These are phyloP conservation scores for Heliosperma pusillum DNA, from an alignment of 148 eudicot genomes.

Conservation along the genomic window DNA sequence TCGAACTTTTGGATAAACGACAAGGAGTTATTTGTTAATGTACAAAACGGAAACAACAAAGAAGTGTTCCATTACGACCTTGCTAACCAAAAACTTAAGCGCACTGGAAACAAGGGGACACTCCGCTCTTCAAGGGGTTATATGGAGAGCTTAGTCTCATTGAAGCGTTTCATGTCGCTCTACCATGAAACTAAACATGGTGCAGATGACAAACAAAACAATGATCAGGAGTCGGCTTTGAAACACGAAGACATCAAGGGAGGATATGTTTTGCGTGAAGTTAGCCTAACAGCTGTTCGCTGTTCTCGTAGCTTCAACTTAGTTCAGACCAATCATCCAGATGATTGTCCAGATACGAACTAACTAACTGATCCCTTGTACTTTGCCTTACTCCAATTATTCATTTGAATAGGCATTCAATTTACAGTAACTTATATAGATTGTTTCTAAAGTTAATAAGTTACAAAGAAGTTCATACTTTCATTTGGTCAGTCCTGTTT, in stretches of 20 bases:
- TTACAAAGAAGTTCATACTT: no score
- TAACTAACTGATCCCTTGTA: no score
- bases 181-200: neutral
- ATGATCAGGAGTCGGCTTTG: neutral
- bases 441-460: no score
- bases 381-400: no score
- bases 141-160: neutral
- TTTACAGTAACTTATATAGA: no score
- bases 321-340: neutral
- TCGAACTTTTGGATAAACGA: neutral
- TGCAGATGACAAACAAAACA: neutral
- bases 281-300: neutral
- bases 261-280: neutral
- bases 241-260: neutral
- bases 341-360: no score
- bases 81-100: neutral
- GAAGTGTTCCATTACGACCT: slow-evolving; percentile 5
- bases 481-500: no score
- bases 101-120: neutral
- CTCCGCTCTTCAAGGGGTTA: neutral
- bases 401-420: no score
- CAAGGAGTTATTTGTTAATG: neutral
- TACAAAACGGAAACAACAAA: neutral
- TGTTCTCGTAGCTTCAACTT: neutral
- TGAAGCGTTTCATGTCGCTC: neutral